Percentiles rank a stretch among this genome's conserved stretches.
phyloP scores from a whole-genome alignment of 116 monocot species.

The Cymodocea nodosa region DNA sequence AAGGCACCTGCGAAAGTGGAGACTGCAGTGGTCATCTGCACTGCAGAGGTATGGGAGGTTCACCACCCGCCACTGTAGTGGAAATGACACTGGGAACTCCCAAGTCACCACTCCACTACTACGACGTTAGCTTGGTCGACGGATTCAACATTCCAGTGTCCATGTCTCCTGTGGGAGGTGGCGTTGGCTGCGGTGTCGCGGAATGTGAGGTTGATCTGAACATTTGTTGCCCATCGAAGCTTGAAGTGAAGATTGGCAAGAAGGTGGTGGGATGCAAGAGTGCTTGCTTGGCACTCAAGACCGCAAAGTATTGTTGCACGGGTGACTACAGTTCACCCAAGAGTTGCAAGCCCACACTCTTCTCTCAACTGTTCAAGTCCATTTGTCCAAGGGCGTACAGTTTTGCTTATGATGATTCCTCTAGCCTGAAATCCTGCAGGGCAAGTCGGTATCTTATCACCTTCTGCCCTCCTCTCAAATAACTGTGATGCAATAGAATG shows the following conservation, averaged over 20 bases:
- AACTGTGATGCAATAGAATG: neutral
- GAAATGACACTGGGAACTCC: slow-evolving; percentile 80
- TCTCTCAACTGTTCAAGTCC: slow-evolving; percentile 75
- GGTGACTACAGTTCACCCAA: slow-evolving; percentile 46
- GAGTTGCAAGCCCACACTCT: slow-evolving; percentile 63
- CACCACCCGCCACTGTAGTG: slow-evolving; percentile 65
- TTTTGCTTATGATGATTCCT: slow-evolving; percentile 75
- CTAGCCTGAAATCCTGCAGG: slow-evolving; percentile 55
- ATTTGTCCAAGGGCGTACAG: slow-evolving; percentile 82
- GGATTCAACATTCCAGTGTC: slow-evolving; percentile 75
- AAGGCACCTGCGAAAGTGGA: slow-evolving; percentile 43
- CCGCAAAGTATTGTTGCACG: slow-evolving; percentile 70
- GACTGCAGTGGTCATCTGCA: slow-evolving; percentile 36
- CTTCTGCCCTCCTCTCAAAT: slow-evolving; percentile 38
- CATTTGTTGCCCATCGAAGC: slow-evolving; percentile 52
- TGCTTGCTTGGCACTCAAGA: slow-evolving; percentile 72
- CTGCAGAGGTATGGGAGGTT: slow-evolving; percentile 46
- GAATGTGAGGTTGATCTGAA: slow-evolving; percentile 70
- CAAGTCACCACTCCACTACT: slow-evolving; percentile 55
- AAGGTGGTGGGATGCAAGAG: slow-evolving; percentile 73
- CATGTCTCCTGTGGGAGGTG: slow-evolving; percentile 40
- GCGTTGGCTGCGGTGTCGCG: slow-evolving; percentile 59
- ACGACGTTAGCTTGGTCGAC: slow-evolving; percentile 77
- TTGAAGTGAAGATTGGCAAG: slow-evolving; percentile 36
- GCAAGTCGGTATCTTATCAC: slow-evolving; percentile 63